Base-by-base conservation (phyloP, 371 early-diverging fungal genomes). In the Capillidium heterosporum region DNA sequence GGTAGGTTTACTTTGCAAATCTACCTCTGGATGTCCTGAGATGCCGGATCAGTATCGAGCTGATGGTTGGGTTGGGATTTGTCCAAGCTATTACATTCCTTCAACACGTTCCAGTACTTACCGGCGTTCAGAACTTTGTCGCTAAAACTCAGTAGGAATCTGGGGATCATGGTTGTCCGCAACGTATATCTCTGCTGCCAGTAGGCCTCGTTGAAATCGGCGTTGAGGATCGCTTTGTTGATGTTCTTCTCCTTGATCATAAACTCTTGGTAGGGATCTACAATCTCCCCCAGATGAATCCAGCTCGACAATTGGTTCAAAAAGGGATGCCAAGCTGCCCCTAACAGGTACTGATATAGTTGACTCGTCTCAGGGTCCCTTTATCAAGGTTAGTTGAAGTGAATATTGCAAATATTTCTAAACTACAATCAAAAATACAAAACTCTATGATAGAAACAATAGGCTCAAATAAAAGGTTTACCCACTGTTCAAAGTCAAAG, bases 41-140 rank as follows among this genome's bases (percentile, higher is more conserved):
- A 15, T 31, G 42, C 28, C 41, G 2, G 55, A 42, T 62, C 48
- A 2, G 32, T 32, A 21, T 43, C 40, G 46, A 57, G 55, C 56
- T 50, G 32, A 24, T 56, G 29, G 52, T 55, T 31, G 43, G 55
- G 57, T 27, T 59, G 27, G 5, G 46, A 13, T 19, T 59, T 42
- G 4, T 51, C 40, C 8, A 79, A 35, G 13, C 7, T 77, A 49
- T 84, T 84, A 63, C 91, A 93, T 58, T 86, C 91, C 2, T 85
- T 72, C 21, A 93, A 76, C 0, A 93, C 91, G 63, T 94, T 95
- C 57, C 92, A 68, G 60, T 91, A 95, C 64, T 92, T 93, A 29
- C 97, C 97, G 0, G 93, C 87, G 28, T 82, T 65, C 58, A 95
- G 63, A 35, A 95, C 84, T 67, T 90, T 89, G 17, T 73, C 71